Evolutionary conservation across 371 early-diverging fungal species (phyloP), one percentile per base, ranked within the genome.

Genomic region (Cokeromyces recurvatus): DNA sequence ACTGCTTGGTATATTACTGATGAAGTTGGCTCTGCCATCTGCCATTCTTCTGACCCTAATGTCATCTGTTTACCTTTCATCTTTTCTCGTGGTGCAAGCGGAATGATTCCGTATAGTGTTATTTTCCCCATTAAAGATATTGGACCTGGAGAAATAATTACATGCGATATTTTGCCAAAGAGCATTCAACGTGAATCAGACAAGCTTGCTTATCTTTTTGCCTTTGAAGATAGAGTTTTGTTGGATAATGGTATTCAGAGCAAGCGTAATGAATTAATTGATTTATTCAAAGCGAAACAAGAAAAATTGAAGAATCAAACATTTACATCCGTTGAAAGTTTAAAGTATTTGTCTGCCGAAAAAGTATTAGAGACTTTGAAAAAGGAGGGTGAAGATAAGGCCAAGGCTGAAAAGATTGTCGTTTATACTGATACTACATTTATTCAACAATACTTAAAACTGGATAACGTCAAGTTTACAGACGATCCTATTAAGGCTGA

Each of bases 1-100:
- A 75, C 72, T n/a, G 81, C 78, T 16, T 81, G 77, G 81, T 81
- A 72, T 64, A 62, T 67, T 50, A 66, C 54, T 61, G 71, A 71
- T 46, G 66, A 79, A 51, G 82, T 81, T 7, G 82, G 82, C 48
- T 81, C 82, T 3, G 73, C 82, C 2, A 53, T 81, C 23, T 52
- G 64, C 21, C 82, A 81, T 42, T 77, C 82, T 0, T 63, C 68
- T 12, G 61, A 66, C 1, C 82, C 82, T 41, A 78, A 78, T 50
- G 64, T 78, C 6, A 48, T 65, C 40, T 76, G 74, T 53, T 40
- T 72, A 4, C 82, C 82, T 6, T 81, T 81, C 46, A 76, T 81
- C 59, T 81, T 77, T 46, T 75, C 78, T 19, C 76, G 79, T 11
- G 79, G 81, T 2, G 59, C 63, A 3, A 53, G 43, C 8, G 64